phyloP scores from a whole-genome alignment of 495 filamentous ascomycete species.

The Aspergillus conjunctus region DNA sequence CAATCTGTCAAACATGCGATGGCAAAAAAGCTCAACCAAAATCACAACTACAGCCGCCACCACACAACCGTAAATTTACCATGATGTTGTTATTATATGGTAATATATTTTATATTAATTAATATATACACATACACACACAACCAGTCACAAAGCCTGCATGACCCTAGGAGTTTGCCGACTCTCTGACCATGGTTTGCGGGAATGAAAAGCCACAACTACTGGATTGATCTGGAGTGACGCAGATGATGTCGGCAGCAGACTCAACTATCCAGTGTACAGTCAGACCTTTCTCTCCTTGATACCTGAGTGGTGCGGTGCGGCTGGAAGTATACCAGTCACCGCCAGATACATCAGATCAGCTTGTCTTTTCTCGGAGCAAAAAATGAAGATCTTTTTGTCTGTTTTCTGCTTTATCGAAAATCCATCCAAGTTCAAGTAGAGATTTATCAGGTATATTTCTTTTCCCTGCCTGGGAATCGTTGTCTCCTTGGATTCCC shows the following conservation, averaged over 20 bases:
- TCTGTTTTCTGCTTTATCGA: too few relatives aligned
- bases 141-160: not conserved
- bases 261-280: too few relatives aligned
- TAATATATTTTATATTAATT: not conserved
- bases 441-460: not conserved
- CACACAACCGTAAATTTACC: too few relatives aligned
- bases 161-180: constrained; percentile 4
- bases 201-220: constrained; percentile 5
- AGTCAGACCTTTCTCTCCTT: too few relatives aligned
- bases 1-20: constrained; percentile 1
- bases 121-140: not conserved
- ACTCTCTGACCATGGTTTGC: constrained; percentile 14
- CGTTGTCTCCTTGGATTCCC: not conserved
- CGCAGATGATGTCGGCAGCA: constrained; percentile 14
- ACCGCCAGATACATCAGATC: constrained; percentile 19
- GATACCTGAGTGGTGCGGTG: too few relatives aligned
- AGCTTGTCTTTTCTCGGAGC: not conserved
- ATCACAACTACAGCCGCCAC: not conserved
- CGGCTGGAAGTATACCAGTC: constrained; percentile 8
- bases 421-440: too few relatives aligned
- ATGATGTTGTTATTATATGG: too few relatives aligned
- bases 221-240: constrained; percentile 9
- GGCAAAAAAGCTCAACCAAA: not conserved
- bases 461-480: not conserved
- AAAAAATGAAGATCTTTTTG: not conserved